Percentiles rank a stretch among this genome's conserved stretches.
phyloP scores from a whole-genome alignment of 371 early-diverging fungal species.

The Thermomucor indicae-seudaticae region DNA sequence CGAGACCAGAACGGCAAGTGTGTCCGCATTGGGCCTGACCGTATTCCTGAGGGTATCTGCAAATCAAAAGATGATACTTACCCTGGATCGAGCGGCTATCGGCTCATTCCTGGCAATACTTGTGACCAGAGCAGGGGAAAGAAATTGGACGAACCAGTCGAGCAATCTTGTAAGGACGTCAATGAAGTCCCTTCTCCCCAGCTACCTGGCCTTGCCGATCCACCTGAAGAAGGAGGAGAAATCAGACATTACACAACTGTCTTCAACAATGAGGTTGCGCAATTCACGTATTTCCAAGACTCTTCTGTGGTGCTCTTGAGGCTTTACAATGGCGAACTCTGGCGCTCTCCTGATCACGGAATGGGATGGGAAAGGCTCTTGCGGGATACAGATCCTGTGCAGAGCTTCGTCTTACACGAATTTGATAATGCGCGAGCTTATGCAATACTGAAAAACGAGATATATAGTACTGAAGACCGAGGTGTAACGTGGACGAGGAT shows the following conservation, averaged over 20 bases:
- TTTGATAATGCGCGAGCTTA: slow-evolving; percentile 58
- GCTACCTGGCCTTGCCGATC: slow-evolving; percentile 14
- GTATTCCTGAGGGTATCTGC: slow-evolving; percentile 54
- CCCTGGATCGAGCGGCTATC: slow-evolving; percentile 82
- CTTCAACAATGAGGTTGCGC: slow-evolving; percentile 46
- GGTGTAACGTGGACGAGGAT: slow-evolving; percentile 61
- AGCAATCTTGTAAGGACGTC: slow-evolving; percentile 57
- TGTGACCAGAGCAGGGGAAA: slow-evolving; percentile 54
- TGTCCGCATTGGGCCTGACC: slow-evolving; percentile 47
- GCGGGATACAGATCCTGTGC: slow-evolving; percentile 29
- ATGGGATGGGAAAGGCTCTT: slow-evolving; percentile 54
- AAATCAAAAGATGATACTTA: slow-evolving; percentile 59
- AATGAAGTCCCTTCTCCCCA: slow-evolving; percentile 7
- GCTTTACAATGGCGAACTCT: slow-evolving; percentile 54
- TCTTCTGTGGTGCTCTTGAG: slow-evolving; percentile 53
- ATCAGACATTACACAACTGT: slow-evolving; percentile 33
- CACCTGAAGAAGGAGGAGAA: slow-evolving; percentile 30
- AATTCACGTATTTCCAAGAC: slow-evolving; percentile 53
- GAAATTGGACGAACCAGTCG: slow-evolving; percentile 59
- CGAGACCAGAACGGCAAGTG: slow-evolving; percentile 54
- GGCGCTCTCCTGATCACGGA: slow-evolving; percentile 64
- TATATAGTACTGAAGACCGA: slow-evolving; percentile 64
- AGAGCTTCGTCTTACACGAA: slow-evolving; percentile 46
- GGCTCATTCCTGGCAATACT: slow-evolving; percentile 79
- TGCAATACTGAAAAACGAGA: slow-evolving; percentile 50